phyloP scores from a whole-genome alignment of 2,329 filamentous ascomycete species.

The Curvularia eragrostidis region DNA sequence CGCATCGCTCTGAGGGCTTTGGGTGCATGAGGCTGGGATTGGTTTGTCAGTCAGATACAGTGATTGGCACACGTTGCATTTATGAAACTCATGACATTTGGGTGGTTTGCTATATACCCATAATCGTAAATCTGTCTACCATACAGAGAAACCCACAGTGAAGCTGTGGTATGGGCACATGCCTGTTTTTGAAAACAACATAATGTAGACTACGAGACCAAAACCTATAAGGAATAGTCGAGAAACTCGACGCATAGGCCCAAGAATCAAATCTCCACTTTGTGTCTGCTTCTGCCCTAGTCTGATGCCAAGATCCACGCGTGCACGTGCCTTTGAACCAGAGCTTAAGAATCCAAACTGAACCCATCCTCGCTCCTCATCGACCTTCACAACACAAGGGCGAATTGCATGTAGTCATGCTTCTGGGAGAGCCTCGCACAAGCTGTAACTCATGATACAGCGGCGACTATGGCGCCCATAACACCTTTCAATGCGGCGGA shows the following conservation, averaged over 20 bases:
- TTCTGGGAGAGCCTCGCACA: slow-evolving; percentile 6
- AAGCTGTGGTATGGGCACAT: neutral
- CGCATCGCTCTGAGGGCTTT: slow-evolving; percentile 74
- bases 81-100: neutral
- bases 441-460: slow-evolving; percentile 19
- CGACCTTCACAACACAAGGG: slow-evolving; percentile 15
- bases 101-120: slow-evolving; percentile 26
- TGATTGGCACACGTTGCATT: neutral
- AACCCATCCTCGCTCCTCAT: slow-evolving; percentile 4
- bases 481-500: slow-evolving; percentile 75
- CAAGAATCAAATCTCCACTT: neutral
- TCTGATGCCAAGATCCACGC: slow-evolving; percentile 19
- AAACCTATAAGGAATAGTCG: neutral
- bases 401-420: slow-evolving; percentile 18
- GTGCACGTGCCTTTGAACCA: slow-evolving; percentile 25
- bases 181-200: neutral
- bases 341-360: slow-evolving; percentile 16
- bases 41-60: neutral
- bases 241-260: neutral
- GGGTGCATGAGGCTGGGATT: slow-evolving; percentile 58
- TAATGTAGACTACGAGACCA: neutral
- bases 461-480: slow-evolving; percentile 68
- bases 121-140: neutral
- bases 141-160: neutral
- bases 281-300: neutral